Evolutionary conservation across 768 basidiomycete genomes (phyloP), one percentile per base, ranked within the genome.

Genomic region (Cystobasidium onofrii): DNA sequence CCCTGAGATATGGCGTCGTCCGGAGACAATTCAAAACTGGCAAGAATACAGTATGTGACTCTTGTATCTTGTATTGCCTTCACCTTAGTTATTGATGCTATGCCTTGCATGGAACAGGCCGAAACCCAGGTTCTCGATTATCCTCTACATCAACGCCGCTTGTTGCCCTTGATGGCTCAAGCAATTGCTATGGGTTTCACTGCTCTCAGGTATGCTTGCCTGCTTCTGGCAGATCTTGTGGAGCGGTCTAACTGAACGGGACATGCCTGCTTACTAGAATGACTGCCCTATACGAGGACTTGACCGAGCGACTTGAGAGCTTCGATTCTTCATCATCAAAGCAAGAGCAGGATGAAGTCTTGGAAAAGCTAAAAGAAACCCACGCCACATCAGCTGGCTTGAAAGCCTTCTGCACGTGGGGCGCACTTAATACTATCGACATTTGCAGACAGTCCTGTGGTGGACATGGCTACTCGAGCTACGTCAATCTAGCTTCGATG

Each of bases 41-140:
- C 0, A 79, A 81, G 67, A 81, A 81, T 76, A 74, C 80, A 74
- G 79, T 82, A 41, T 46, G 75, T 43, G 10, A n/a, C 55, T 61
- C 60, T 61, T 9, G 25, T 3, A 33, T 7, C 36, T 25, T 33
- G 54, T 25, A 57, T 25, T 36, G 9, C 0, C 12, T 23, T 50
- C 12, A 33, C 55, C 54, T 23, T 23, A 15, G 25, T 25, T 33
- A 17, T 57, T 29, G 12, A 7, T 43, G n/a, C 31, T 25, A 31
- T 34, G 20, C 39, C n/a, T 0, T 34, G 33, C 7, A 6, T 18
- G 69, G 64, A 12, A 7, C 52, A 81, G 80, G 74, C 81, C 50
- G 83, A 84, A 74, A 81, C 81, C 9, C 83, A 83, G 66, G 64
- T 84, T 4, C 78, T 84, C 63, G 83, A 84, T 75, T 84, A 84